Base-by-base conservation (phyloP, 1,139 yeast genomes). In the Geotrichum carabidarum region DNA sequence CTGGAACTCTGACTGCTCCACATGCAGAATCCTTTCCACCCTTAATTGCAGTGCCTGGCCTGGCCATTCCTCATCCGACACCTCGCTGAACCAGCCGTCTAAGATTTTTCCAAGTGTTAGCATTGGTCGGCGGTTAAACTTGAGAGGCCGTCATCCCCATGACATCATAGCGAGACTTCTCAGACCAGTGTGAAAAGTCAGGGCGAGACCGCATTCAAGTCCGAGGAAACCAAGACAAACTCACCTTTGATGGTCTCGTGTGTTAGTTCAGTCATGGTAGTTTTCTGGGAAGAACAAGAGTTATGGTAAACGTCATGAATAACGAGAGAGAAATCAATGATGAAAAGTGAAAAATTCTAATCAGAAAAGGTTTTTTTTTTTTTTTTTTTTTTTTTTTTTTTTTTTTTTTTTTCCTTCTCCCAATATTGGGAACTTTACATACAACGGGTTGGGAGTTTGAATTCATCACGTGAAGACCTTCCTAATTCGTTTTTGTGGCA, bases 21-120 rank as follows among this genome's bases (percentile, higher is more conserved):
- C 84, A 73, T 86, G 88, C 63, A 90, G 78, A 52, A 89, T 80
- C 72, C 88, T 80, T 62, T 89, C 89, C 56, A 89, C 96, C 65
- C 81, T 80, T 61, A 90, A 77, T 58, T 88, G 80, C 86, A 90
- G 84, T 63, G 96, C 96, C 76, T 89, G 95, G 60, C 97, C 97
- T 18, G 95, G 95, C 87, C 93, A 87, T 85, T 83, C 82, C 70
- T 88, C 82, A 70, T 86, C 82, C 70, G 95, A 84, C 71, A 84
- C 78, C 73, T 88, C 95, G 69, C 90, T 81, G 77, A 88, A 88
- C 96, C 96, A 88, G 67, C 95, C 95, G 73, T 88, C 94, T 59
- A 40, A 15, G 50, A 35, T 7, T 17, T n/a, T 35, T 22, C 27
- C 3, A 5, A 22, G 38, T 42, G 34, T 30, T 40, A 32, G 45